These are phyloP conservation scores for Calycina herbarum DNA, from an alignment of 2,329 filamentous ascomycete species.

Conservation along the genomic window DNA sequence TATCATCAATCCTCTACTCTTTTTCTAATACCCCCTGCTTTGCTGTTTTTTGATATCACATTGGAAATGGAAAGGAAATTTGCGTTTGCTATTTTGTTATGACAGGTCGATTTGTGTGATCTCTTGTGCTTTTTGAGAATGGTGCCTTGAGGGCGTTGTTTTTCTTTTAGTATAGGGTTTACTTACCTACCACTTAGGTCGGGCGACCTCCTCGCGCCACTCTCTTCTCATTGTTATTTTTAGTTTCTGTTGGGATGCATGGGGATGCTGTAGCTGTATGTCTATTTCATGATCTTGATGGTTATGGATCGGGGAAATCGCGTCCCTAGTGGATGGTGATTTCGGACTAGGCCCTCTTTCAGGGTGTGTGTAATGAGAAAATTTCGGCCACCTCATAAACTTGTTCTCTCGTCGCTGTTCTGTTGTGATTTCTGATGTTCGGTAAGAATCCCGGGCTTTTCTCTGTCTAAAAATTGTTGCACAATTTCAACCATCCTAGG, in stretches of 20 bases:
- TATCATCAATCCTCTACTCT: conserved; percentile 41
- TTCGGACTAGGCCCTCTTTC: conserved; percentile 35
- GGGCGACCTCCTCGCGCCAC: conserved; percentile 38
- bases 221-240: conserved; percentile 35
- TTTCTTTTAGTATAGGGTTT: conserved; percentile 22
- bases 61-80: conserved; percentile 36
- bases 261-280: conserved; percentile 35
- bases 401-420: neutral
- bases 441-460: too few species aligned
- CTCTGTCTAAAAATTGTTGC: too few species aligned
- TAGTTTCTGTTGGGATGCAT: conserved; percentile 41
- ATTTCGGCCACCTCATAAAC: conserved; percentile 38
- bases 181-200: conserved; percentile 27
- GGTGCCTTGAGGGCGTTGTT: conserved; percentile 24
- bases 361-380: conserved; percentile 37
- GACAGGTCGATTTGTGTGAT: conserved; percentile 15
- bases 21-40: conserved; percentile 41
- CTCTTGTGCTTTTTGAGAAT: conserved; percentile 9
- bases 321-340: conserved; percentile 33
- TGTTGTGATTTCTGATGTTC: neutral
- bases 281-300: conserved; percentile 38
- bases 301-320: conserved; percentile 26
- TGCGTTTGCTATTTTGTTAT: conserved; percentile 30
- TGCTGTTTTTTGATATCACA: conserved; percentile 32
- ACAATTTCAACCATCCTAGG: too few species aligned